phyloP scores from a whole-genome alignment of 805 yeast genomes.

The Kuraishia molischiana region DNA sequence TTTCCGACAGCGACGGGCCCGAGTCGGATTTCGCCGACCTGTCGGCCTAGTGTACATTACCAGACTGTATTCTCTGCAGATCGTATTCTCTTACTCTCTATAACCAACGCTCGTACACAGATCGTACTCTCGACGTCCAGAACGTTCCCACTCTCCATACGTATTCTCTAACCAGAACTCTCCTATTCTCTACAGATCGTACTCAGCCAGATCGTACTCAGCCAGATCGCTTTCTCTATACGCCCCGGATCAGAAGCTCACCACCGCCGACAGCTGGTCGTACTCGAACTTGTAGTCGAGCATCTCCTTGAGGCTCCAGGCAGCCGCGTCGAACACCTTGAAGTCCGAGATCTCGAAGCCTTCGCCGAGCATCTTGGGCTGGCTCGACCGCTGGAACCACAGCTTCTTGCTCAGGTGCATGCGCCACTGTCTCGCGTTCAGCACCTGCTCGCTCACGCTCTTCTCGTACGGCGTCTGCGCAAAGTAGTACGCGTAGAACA shows the following conservation, averaged over 20 bases:
- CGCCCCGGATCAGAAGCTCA: too few relatives aligned
- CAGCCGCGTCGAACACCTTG: constrained; percentile 30
- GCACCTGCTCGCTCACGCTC: constrained; percentile 21
- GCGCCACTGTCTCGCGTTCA: constrained; percentile 28
- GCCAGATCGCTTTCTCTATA: too few relatives aligned
- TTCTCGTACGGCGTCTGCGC: constrained; percentile 31
- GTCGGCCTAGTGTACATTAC: too few relatives aligned
- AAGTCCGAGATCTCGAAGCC: constrained; percentile 31
- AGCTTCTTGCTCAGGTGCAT: constrained; percentile 18
- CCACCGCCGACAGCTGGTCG: constrained; percentile 9
- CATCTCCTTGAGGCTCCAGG: constrained; percentile 33
- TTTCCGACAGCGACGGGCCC: background rate
- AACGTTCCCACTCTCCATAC: too few relatives aligned
- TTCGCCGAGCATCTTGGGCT: constrained; percentile 26
- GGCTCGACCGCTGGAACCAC: constrained; percentile 31
- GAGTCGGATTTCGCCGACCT: too few relatives aligned
- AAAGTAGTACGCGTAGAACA: constrained; percentile 34
- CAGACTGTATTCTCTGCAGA: too few relatives aligned
- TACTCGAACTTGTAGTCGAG: constrained; percentile 29
- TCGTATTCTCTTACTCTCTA: too few relatives aligned
- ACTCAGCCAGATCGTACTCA: too few relatives aligned
- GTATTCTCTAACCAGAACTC: too few relatives aligned
- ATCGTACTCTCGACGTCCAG: too few relatives aligned
- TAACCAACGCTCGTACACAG: too few relatives aligned
- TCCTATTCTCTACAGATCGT: too few relatives aligned